phyloP scores from a whole-genome alignment of 768 basidiomycete species.

The Pisolithus sp. region DNA sequence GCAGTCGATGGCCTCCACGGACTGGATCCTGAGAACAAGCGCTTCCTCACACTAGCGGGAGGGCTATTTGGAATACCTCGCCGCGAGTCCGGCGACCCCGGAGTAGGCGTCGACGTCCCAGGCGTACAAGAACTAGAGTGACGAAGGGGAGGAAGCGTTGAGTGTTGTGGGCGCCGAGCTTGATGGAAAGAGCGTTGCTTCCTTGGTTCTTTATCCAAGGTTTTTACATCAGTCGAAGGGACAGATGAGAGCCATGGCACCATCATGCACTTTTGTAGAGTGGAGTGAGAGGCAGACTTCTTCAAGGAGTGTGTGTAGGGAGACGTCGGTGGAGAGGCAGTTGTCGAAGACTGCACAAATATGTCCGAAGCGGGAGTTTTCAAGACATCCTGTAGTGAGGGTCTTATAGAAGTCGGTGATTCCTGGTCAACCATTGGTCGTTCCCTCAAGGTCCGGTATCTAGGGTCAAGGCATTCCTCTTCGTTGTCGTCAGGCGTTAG shows the following conservation, averaged over 20 bases:
- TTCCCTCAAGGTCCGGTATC: conserved; percentile 22
- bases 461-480: conserved; percentile 23
- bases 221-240: conserved; percentile 17
- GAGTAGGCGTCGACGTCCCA: conserved; percentile 5
- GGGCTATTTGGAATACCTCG: conserved; percentile 1
- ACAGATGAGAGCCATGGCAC: conserved; percentile 20
- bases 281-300: conserved; percentile 54
- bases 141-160: conserved; percentile 34
- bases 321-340: conserved; percentile 20
- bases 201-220: conserved; percentile 31
- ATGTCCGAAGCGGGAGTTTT: conserved; percentile 3
- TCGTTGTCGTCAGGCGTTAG: conserved; percentile 22
- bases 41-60: conserved; percentile 34
- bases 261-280: conserved; percentile 31
- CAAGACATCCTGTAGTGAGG: background rate
- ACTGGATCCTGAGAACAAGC: conserved; percentile 60
- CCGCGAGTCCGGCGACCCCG: conserved; percentile 4
- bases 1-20: conserved; percentile 48
- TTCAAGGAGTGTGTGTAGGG: conserved; percentile 32
- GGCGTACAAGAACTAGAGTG: conserved; percentile 17
- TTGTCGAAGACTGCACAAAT: background rate
- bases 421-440: background rate
- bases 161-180: conserved; percentile 47
- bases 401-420: background rate
- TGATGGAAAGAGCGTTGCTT: conserved; percentile 65